phyloP scores from a whole-genome alignment of 2,329 filamentous ascomycete species.

The Colletotrichum navitas region DNA sequence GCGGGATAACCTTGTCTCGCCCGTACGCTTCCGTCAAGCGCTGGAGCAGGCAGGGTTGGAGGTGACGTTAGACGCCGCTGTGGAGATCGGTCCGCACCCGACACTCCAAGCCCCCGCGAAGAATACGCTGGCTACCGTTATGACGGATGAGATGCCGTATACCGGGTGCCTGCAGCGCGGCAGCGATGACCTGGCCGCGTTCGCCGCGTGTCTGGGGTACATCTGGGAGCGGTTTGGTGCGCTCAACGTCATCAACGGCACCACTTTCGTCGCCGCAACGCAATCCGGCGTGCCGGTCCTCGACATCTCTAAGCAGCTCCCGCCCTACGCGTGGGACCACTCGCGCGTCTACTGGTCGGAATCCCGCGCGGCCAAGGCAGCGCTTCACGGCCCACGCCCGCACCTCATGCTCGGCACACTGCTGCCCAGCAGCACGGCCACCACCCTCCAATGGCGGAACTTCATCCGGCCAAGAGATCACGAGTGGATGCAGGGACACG shows the following conservation, averaged over 20 bases:
- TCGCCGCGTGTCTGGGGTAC: slow-evolving; percentile 26
- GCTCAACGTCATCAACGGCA: slow-evolving; percentile 4
- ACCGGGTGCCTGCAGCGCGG: slow-evolving; percentile 44
- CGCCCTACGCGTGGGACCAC: slow-evolving; percentile 58
- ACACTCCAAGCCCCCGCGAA: slow-evolving; percentile 54
- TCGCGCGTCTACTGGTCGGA: slow-evolving; percentile 49
- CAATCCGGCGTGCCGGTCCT: no score
- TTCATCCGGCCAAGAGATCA: slow-evolving; percentile 33
- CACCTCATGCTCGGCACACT: slow-evolving; percentile 50
- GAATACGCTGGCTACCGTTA: neutral
- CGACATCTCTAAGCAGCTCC: slow-evolving; percentile 43
- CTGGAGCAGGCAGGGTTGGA: slow-evolving; percentile 28
- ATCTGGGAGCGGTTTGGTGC: neutral
- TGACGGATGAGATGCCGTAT: slow-evolving; percentile 43
- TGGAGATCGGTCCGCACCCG: slow-evolving; percentile 54
- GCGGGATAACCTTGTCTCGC: neutral
- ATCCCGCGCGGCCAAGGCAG: slow-evolving; percentile 40
- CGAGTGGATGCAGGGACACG: slow-evolving; percentile 51
- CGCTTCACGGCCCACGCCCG: slow-evolving; percentile 47
- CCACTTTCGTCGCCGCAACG: no score
- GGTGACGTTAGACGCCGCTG: slow-evolving; percentile 27
- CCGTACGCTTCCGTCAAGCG: slow-evolving; percentile 39
- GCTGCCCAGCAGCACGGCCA: neutral
- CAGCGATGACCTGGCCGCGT: slow-evolving; percentile 40
- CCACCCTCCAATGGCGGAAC: slow-evolving; percentile 37